Conservation (phyloP, 75 land plant species). For the Pinus tabuliformis region DNA sequence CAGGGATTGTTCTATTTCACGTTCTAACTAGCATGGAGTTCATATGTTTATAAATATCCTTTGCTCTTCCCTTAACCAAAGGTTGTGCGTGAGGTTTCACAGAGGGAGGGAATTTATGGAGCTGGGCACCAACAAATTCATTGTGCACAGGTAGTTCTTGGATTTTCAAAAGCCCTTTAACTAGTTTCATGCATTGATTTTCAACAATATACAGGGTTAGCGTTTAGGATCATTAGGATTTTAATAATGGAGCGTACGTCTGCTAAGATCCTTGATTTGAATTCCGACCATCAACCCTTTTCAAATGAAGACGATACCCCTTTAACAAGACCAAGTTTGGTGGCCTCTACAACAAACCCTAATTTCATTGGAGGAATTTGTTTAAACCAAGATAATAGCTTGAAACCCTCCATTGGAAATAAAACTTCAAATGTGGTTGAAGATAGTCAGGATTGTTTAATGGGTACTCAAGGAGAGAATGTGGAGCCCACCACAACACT, state of each 20-base stretch:
- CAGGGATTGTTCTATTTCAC: neutral
- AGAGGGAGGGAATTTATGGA: no score
- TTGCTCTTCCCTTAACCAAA: no score
- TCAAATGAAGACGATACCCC: neutral
- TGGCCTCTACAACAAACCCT: neutral
- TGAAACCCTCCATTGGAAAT: neutral
- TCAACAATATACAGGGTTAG: neutral
- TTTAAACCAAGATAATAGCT: neutral
- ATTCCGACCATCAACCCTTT: neutral
- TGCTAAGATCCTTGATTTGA: constrained; percentile 4
- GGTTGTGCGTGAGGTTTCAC: no score
- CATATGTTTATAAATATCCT: no score
- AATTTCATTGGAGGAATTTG: neutral
- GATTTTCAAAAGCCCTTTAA: no score
- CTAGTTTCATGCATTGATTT: no score
- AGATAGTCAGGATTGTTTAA: neutral
- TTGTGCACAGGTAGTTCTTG: no score
- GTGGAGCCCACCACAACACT: neutral
- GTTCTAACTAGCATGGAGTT: no score
- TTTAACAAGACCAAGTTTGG: neutral
- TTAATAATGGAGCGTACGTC: neutral
- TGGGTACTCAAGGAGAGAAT: constrained; percentile 2
- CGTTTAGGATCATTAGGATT: neutral
- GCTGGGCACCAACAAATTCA: no score
- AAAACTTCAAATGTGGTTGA: neutral